phyloP scores from a whole-genome alignment of 2,329 filamentous ascomycete genomes.

The Canariomyces notabilis region DNA sequence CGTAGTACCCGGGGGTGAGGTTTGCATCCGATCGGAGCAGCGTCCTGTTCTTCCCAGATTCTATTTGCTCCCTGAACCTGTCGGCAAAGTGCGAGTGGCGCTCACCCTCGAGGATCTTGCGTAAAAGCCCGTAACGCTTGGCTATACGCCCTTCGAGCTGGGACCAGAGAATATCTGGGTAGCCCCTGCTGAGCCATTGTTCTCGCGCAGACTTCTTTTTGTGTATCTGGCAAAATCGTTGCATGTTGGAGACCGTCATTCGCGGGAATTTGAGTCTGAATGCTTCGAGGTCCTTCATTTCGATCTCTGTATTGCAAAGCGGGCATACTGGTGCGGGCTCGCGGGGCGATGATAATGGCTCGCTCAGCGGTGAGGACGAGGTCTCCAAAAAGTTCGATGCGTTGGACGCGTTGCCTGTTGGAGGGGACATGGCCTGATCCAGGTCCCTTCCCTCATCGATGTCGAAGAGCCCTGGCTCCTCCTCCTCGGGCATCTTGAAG shows the following conservation, averaged over 20 bases:
- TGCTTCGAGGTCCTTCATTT: slow-evolving; percentile 47
- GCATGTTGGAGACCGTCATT: slow-evolving; percentile 54
- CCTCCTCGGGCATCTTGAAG: slow-evolving; percentile 13
- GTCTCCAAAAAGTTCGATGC: background rate
- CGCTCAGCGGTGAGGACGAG: slow-evolving; percentile 12
- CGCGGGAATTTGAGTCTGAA: slow-evolving; percentile 42
- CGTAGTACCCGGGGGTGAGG: slow-evolving; percentile 77
- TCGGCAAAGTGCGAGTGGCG: slow-evolving; percentile 55
- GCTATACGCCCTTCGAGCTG: slow-evolving; percentile 54
- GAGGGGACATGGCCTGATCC: background rate
- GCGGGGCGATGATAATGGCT: slow-evolving; percentile 2
- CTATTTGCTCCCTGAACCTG: slow-evolving; percentile 49
- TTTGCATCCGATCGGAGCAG: slow-evolving; percentile 53
- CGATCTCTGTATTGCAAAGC: slow-evolving; percentile 60
- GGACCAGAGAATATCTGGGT: slow-evolving; percentile 69
- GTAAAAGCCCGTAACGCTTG: slow-evolving; percentile 50
- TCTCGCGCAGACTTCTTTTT: slow-evolving; percentile 49
- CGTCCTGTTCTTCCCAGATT: slow-evolving; percentile 54
- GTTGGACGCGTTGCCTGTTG: background rate
- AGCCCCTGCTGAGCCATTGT: slow-evolving; percentile 48
- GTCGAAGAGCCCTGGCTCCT: slow-evolving; percentile 4
- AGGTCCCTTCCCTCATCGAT: background rate
- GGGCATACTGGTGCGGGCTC: slow-evolving; percentile 48
- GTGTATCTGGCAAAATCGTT: slow-evolving; percentile 60
- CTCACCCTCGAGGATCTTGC: slow-evolving; percentile 54